Evolutionary conservation across 306 rosid genomes (phyloP), one percentile per base, ranked within the genome.

Genomic region (Prunus armeniaca): DNA sequence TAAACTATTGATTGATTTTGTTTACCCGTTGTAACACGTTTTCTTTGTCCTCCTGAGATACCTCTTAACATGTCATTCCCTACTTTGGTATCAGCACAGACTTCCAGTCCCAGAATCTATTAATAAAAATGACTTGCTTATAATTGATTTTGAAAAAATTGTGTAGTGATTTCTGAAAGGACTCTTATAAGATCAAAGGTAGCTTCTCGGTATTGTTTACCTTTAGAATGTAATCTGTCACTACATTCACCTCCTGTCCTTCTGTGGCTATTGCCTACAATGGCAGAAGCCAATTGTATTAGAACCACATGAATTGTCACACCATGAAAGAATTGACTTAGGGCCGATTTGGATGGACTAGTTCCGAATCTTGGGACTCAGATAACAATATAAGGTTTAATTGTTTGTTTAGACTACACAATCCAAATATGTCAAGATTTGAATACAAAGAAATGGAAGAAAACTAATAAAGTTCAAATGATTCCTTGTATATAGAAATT

Each of bases 1-100:
- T 12, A 19, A 1, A 3, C 41, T 43, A 34, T 10, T 50, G 18
- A 12, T 20, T 73, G 4, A 45, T 5, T 27, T 58, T 65, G 9
- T 79, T 52, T 81, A 86, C 89, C 89, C 6, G 84, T 81, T 67
- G 89, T 86, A 12, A 86, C 87, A 60, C 87, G 83, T 74, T 83
- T 86, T 49, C 66, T 83, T 83, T 86, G 87, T 67, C 89, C 89
- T 28, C 89, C 87, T 0, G 89, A 86, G 64, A 86, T 86, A 1
- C 87, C 89, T 28, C 87, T 81, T 38, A 83, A 15, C 85, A 83
- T 71, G 41, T 67, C 78, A 68, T 86, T 74, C 3, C 89, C 89
- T 51, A 86, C 83, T 52, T 83, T 41, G 43, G 81, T 76, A 76
- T 83, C 87, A 20, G 89, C 87, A 55, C 89, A 81, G 2, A 55